These are phyloP conservation scores for Coemansia sp. DNA, from an alignment of 192 early-diverging fungal genomes.

Conservation along the genomic window DNA sequence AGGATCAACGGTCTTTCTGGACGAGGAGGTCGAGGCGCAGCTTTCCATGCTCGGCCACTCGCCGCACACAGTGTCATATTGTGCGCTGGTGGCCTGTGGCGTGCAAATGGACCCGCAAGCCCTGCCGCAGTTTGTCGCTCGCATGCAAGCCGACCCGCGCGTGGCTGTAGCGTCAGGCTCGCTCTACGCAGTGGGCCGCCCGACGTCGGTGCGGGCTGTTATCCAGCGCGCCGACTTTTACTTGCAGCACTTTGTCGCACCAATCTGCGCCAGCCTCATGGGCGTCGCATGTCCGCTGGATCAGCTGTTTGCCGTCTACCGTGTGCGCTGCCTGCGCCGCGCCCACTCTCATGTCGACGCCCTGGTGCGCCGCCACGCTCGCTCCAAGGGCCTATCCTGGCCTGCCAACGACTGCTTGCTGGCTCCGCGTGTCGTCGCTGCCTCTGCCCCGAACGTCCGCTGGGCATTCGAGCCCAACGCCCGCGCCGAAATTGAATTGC, in stretches of 20 bases:
- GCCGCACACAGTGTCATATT: conserved; percentile 23
- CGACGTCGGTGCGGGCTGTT: conserved; percentile 36
- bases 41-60: conserved; percentile 38
- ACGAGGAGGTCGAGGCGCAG: conserved; percentile 51
- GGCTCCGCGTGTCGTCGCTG: conserved; percentile 40
- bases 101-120: conserved; percentile 50
- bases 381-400: conserved; percentile 18
- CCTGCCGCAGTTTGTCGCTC: conserved; percentile 50
- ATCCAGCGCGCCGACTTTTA: conserved; percentile 46
- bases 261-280: conserved; percentile 49
- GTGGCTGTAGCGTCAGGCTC: conserved; percentile 42
- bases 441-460: conserved; percentile 26
- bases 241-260: conserved; percentile 51
- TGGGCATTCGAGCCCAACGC: conserved; percentile 56
- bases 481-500: conserved; percentile 43
- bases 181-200: conserved; percentile 44
- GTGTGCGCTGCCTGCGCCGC: conserved; percentile 49
- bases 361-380: conserved; percentile 38
- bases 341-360: conserved; percentile 42
- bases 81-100: conserved; percentile 39
- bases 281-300: conserved; percentile 36
- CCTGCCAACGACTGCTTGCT: conserved; percentile 55
- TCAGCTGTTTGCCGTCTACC: conserved; percentile 55
- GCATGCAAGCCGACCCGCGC: conserved; percentile 34
- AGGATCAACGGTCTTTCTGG: conserved; percentile 42